phyloP scores from a whole-genome alignment of 495 filamentous ascomycete genomes.

The Jackrogersella multiformis region DNA sequence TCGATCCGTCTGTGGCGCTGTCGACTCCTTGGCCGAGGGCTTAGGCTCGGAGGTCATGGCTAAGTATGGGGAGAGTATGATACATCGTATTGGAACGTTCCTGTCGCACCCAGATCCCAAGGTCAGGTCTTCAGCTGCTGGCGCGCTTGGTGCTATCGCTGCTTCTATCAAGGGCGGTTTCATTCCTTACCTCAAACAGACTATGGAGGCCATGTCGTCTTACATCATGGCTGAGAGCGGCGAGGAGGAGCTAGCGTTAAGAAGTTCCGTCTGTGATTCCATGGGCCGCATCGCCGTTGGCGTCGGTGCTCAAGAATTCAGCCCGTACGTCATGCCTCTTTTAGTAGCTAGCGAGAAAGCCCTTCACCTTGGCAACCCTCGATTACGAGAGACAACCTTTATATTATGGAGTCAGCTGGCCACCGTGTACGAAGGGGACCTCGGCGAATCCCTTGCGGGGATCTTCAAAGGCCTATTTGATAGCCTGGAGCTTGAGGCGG shows the following conservation, averaged over 20 bases:
- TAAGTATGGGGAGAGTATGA: conserved; percentile 80
- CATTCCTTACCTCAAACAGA: conserved; percentile 86
- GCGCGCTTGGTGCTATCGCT: conserved; percentile 90
- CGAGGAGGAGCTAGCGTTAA: conserved; percentile 88
- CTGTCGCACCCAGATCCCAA: conserved; percentile 85
- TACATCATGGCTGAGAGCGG: conserved; percentile 88
- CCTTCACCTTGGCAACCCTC: conserved; percentile 85
- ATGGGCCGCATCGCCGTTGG: conserved; percentile 92
- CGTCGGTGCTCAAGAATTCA: conserved; percentile 85
- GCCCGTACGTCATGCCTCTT: conserved; percentile 86
- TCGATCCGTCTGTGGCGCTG: conserved; percentile 86
- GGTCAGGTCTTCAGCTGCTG: conserved; percentile 87
- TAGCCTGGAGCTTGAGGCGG: conserved; percentile 88
- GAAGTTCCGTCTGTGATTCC: conserved; percentile 87
- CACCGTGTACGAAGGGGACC: conserved; percentile 92
- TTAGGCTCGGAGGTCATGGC: conserved; percentile 84
- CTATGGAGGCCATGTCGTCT: conserved; percentile 83
- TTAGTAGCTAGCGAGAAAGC: conserved; percentile 94
- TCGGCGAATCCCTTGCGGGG: conserved; percentile 83
- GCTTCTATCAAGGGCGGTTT: conserved; percentile 83
- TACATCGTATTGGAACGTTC: conserved; percentile 82
- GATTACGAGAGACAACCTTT: conserved; percentile 93
- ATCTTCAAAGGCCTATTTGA: conserved; percentile 87
- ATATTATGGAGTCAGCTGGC: conserved; percentile 95
- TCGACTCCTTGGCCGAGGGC: conserved; percentile 90